Evolutionary conservation across 1,284 basidiomycete genomes (phyloP), one percentile per base, ranked within the genome.

Genomic region (Pseudozyma pruni): DNA sequence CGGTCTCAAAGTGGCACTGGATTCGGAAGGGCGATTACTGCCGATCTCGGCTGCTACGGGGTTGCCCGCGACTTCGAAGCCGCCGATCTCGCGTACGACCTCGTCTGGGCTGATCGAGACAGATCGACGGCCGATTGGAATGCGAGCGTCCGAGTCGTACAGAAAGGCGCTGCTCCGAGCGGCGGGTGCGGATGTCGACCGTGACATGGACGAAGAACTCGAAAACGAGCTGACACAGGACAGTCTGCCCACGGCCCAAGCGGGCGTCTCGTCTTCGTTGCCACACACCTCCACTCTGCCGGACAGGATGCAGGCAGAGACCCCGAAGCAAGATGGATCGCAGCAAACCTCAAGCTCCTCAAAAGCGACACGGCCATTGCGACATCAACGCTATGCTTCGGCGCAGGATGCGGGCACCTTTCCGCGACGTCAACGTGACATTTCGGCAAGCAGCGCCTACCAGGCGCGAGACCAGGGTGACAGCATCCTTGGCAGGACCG

Each of bases 101-200:
- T 54, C 66, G 8, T 69, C 59, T 8, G 59, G 58, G 2, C 40
- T 46, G 25, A 34, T 61, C 5, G 54, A 58, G 39, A 50, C 46
- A 16, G 47, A 50, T 19, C 19, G 57, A 0, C 31, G 68, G 17
- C 68, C 68, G 10, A 71, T 71, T 20, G 68, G 68, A 3, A 57
- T 62, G 23, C 44, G 62, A n/a, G 58, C 68, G 22, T 71, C 68
- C 33, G 46, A 58, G n/a, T 71, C 68, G 22, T 71, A 71, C 38
- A 48, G 51, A 6, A 56, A 59, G 43, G 68, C 68, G 16, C 44
- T 71, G 1, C 29, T 63, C 1, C 55, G 42, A 22, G 61, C 67
- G 14, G 56, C 67, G 19, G 61, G 56, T 4, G 45, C 55, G 2
- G 38, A 41, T 10, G 16, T 17, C 8, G 40, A 31, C 3, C 2